Evolutionary conservation across 306 rosid genomes (phyloP).

Genomic region (Sicyos edulis): DNA sequence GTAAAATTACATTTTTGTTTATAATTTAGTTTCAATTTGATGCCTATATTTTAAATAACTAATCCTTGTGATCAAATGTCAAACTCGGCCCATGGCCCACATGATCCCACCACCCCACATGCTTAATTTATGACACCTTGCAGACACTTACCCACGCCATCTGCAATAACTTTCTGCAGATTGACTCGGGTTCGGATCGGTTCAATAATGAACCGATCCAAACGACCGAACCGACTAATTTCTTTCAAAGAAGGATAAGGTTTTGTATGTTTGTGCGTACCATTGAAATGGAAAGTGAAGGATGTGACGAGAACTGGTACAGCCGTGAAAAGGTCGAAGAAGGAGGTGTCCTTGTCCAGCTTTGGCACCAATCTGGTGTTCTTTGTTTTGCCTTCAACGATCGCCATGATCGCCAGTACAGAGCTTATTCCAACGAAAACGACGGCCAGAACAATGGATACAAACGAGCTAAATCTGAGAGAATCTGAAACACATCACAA

Average conservation of each 20-base stretch:
- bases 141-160: not conserved
- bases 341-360: constrained; percentile 50
- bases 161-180: not conserved
- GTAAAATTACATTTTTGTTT: no score
- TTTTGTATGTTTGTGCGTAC: constrained; percentile 24
- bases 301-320: constrained; percentile 91
- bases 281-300: constrained; percentile 88
- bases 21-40: no score
- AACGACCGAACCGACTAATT: not conserved
- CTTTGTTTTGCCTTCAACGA: constrained; percentile 60
- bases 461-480: constrained; percentile 68
- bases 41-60: no score
- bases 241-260: not conserved
- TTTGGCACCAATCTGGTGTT: constrained; percentile 62
- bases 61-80: not conserved
- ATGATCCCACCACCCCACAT: not conserved
- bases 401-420: constrained; percentile 55
- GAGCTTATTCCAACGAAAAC: constrained; percentile 79
- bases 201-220: not conserved
- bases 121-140: not conserved
- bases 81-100: no score
- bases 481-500: constrained; percentile 43
- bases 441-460: constrained; percentile 72
- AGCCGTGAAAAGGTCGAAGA: constrained; percentile 89
- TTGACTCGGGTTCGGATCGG: not conserved